A percentile compares a stretch with the other conserved stretches of the same genome.
phyloP scores from a whole-genome alignment of 2,329 filamentous ascomycete genomes.

The Taxawa tesnikishii region DNA sequence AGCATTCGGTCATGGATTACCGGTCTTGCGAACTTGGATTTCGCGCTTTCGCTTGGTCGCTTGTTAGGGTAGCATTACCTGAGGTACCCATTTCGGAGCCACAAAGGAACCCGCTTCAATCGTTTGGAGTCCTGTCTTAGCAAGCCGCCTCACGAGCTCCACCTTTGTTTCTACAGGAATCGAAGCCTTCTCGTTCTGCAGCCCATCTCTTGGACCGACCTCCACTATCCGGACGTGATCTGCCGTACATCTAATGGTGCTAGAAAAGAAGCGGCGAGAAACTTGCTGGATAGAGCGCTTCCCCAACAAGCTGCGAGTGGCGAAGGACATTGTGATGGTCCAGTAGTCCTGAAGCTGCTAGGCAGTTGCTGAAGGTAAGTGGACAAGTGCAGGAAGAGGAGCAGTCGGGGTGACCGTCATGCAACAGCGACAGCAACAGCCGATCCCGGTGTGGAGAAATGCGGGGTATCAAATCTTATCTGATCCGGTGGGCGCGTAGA shows the following conservation, averaged over 20 bases:
- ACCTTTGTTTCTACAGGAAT: slow-evolving; percentile 65
- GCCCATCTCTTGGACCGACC: slow-evolving; percentile 73
- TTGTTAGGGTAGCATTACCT: slow-evolving; percentile 38
- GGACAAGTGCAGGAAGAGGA: no score
- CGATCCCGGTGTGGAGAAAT: no score
- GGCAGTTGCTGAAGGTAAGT: no score
- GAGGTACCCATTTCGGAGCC: slow-evolving; percentile 72
- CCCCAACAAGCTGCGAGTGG: background rate
- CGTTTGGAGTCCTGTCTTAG: slow-evolving; percentile 53
- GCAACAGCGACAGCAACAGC: no score
- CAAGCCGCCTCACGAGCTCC: slow-evolving; percentile 58
- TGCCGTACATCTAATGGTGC: slow-evolving; percentile 12
- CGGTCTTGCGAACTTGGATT: no score
- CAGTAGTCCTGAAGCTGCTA: no score
- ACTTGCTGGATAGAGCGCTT: background rate
- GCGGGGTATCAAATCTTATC: no score
- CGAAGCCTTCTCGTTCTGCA: slow-evolving; percentile 69
- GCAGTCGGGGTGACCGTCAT: no score
- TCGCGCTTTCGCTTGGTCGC: no score
- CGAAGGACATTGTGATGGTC: no score
- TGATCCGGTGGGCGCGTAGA: no score
- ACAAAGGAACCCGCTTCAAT: slow-evolving; percentile 81
- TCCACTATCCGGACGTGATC: slow-evolving; percentile 55
- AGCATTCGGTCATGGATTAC: no score
- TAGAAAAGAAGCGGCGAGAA: slow-evolving; percentile 12